Conservation (phyloP, 1,139 yeast species). For the Suhomyces terraborum region DNA sequence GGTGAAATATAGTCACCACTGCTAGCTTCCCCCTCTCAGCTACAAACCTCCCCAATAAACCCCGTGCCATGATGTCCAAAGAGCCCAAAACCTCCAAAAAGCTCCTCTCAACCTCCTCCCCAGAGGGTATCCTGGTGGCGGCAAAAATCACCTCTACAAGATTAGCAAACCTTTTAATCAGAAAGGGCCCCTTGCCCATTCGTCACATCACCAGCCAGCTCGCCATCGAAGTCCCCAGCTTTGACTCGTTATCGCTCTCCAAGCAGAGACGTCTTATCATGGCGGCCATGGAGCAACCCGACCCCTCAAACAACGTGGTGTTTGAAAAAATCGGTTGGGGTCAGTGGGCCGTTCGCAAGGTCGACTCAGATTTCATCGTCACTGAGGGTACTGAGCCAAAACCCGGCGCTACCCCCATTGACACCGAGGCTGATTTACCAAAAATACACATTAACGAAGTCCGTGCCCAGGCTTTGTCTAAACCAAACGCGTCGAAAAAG, state of each 20-base stretch:
- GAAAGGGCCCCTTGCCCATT: constrained; percentile 87
- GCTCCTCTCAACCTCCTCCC: constrained; percentile 73
- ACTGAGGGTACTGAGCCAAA: constrained; percentile 47
- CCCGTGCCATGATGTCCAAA: constrained; percentile 6
- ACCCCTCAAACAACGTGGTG: constrained; percentile 59
- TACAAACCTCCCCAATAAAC: neutral
- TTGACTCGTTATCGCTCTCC: constrained; percentile 76
- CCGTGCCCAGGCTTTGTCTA: constrained; percentile 43
- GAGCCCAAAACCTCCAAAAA: constrained; percentile 20
- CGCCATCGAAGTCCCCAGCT: constrained; percentile 73
- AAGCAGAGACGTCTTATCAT: constrained; percentile 89
- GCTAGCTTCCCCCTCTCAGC: neutral
- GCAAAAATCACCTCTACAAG: constrained; percentile 80
- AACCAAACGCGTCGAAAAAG: constrained; percentile 51
- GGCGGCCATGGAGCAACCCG: constrained; percentile 76
- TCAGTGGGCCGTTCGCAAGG: constrained; percentile 84
- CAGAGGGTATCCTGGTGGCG: constrained; percentile 88
- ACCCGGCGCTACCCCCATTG: constrained; percentile 5
- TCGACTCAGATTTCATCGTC: constrained; percentile 51
- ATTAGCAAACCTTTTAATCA: constrained; percentile 64
- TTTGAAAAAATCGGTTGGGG: constrained; percentile 99
- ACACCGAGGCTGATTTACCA: constrained; percentile 7
- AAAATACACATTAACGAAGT: constrained; percentile 36
- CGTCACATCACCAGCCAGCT: constrained; percentile 84
- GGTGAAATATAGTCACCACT: too few species aligned